Evolutionary conservation across 2,329 filamentous ascomycete genomes (phyloP).

Genomic region (Aspergillus transmontanensis): DNA sequence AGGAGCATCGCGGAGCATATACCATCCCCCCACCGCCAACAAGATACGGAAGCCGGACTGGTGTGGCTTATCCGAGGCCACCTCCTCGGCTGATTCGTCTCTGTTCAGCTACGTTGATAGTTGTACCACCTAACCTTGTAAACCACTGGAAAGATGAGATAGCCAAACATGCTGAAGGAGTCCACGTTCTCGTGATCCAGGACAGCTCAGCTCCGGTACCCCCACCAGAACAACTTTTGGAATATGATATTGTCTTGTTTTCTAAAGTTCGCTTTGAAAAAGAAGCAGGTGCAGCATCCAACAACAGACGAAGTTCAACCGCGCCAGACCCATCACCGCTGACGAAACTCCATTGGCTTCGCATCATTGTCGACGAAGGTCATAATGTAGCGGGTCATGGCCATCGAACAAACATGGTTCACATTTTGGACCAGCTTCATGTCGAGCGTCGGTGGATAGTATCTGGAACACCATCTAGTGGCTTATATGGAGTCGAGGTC

Average conservation of each 20-base stretch:
- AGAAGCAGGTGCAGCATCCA: conserved; percentile 58
- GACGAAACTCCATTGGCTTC: conserved; percentile 75
- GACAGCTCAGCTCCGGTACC: conserved; percentile 59
- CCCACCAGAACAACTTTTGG: conserved; percentile 57
- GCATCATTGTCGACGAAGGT: conserved; percentile 90
- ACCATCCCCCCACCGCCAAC: conserved; percentile 52
- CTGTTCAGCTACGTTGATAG: conserved; percentile 70
- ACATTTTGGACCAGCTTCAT: conserved; percentile 56
- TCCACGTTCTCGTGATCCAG: conserved; percentile 68
- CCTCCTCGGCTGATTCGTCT: conserved; percentile 58
- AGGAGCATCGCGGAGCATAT: conserved; percentile 63
- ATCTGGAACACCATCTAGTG: conserved; percentile 84
- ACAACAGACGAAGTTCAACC: conserved; percentile 50
- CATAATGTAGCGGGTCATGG: conserved; percentile 75
- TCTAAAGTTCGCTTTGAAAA: conserved; percentile 72
- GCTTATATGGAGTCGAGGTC: conserved; percentile 74
- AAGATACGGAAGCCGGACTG: conserved; percentile 43
- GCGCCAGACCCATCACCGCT: conserved; percentile 62
- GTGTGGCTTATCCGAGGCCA: conserved; percentile 41
- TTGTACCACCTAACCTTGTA: conserved; percentile 81
- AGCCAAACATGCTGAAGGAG: conserved; percentile 68
- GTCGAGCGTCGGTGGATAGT: conserved; percentile 83
- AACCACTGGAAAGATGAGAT: conserved; percentile 85
- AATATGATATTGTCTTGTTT: conserved; percentile 77
- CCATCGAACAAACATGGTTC: conserved; percentile 60